phyloP scores from a whole-genome alignment of 2,329 filamentous ascomycete genomes.

The Colletotrichum lindemuthianum region DNA sequence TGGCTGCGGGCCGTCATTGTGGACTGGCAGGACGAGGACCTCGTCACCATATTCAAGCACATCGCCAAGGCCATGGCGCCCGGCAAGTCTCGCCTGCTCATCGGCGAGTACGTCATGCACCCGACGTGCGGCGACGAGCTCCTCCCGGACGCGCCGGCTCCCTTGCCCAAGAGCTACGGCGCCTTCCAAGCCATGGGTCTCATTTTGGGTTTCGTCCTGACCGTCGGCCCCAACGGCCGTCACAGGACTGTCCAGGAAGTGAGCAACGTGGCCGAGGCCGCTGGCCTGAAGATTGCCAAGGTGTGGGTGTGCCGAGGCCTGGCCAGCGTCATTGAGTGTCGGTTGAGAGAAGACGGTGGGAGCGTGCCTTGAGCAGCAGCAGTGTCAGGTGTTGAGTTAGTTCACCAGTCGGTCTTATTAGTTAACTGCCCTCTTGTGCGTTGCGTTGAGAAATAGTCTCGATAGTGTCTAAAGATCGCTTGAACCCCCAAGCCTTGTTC shows the following conservation, averaged over 20 bases:
- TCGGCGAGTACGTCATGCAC: conserved; percentile 30
- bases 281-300: conserved; percentile 23
- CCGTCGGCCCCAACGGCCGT: conserved; percentile 15
- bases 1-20: conserved; percentile 30
- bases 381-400: too few relatives aligned
- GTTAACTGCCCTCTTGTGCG: too few relatives aligned
- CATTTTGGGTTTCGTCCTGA: conserved; percentile 5
- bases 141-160: conserved; percentile 18
- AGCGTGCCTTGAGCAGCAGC: not conserved
- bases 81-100: conserved; percentile 26
- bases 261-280: not conserved
- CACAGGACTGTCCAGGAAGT: conserved; percentile 12
- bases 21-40: conserved; percentile 27
- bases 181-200: conserved; percentile 22
- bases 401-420: too few relatives aligned
- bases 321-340: conserved; percentile 27
- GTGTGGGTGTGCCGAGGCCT: conserved; percentile 26
- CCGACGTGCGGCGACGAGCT: conserved; percentile 27
- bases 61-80: conserved; percentile 23
- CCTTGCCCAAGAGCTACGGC: conserved; percentile 26
- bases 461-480: too few relatives aligned
- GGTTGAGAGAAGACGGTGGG: conserved; percentile 14
- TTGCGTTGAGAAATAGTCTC: too few relatives aligned
- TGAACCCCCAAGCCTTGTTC: too few relatives aligned
- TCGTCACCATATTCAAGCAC: conserved; percentile 26